These are phyloP conservation scores for Magnolia changhungtana DNA, from an alignment of 164 flowering plant genomes.

Conservation along the genomic window DNA sequence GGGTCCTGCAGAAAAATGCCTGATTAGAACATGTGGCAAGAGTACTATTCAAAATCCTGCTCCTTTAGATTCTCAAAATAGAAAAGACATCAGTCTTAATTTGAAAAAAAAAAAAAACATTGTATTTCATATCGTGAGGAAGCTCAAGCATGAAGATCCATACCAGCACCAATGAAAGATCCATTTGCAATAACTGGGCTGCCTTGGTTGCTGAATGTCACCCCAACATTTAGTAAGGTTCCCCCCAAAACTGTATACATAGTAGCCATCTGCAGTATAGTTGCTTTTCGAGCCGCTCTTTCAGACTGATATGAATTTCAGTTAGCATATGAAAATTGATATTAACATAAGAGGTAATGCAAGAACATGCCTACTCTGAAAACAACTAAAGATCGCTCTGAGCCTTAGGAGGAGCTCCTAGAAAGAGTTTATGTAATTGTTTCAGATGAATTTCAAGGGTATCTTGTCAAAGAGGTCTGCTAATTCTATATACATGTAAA, in stretches of 20 bases:
- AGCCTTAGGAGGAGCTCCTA: neutral
- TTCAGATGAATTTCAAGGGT: too few species aligned
- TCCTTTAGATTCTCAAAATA: too few species aligned
- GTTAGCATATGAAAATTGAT: neutral
- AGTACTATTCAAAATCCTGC: too few species aligned
- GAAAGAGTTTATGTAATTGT: too few species aligned
- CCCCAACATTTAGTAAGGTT: slow-evolving; percentile 68
- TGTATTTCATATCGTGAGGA: neutral
- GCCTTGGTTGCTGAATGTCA: slow-evolving; percentile 65
- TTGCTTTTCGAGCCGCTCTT: slow-evolving; percentile 86
- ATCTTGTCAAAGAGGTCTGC: too few species aligned
- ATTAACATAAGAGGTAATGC: neutral
- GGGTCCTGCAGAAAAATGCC: too few species aligned
- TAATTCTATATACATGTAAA: too few species aligned
- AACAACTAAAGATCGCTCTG: neutral
- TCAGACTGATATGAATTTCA: slow-evolving; percentile 51
- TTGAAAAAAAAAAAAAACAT: neutral
- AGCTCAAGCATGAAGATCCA: neutral
- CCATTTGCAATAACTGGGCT: slow-evolving; percentile 61
- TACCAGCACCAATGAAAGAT: slow-evolving; percentile 83
- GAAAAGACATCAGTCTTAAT: neutral
- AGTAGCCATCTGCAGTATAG: slow-evolving; percentile 82
- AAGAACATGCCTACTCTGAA: neutral
- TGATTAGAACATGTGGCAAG: too few species aligned
- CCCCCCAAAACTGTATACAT: slow-evolving; percentile 84